Percentiles rank a stretch among this genome's conserved stretches.
These are phyloP conservation scores for Pythium oligandrum DNA, from an alignment of 352 stramenopile genomes.

Conservation along the genomic window DNA sequence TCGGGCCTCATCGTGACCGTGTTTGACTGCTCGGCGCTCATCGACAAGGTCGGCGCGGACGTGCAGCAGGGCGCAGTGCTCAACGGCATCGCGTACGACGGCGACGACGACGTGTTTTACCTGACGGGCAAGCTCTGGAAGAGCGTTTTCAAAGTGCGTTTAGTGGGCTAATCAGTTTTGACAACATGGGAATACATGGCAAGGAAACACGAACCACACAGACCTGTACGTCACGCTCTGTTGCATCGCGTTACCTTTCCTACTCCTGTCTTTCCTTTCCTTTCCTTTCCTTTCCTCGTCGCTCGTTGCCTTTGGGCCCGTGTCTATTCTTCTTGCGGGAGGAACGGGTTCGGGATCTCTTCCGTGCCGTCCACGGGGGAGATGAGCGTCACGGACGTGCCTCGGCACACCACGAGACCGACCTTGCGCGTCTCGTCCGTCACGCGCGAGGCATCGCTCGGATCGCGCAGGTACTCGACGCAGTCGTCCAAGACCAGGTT, in stretches of 20 bases:
- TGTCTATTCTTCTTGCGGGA: slow-evolving; percentile 74
- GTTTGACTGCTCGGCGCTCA: slow-evolving; percentile 78
- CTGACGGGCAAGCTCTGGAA: slow-evolving; percentile 93
- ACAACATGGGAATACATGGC: no score
- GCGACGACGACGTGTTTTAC: slow-evolving; percentile 88
- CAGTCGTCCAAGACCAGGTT: slow-evolving; percentile 97
- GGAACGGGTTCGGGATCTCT: slow-evolving; percentile 91
- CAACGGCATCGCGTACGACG: slow-evolving; percentile 93
- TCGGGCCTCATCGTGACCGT: slow-evolving; percentile 82
- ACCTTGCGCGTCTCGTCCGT: slow-evolving; percentile 91
- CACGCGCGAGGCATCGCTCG: slow-evolving; percentile 85
- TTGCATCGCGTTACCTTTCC: no score
- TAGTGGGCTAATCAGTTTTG: slow-evolving; percentile 31
- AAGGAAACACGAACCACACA: no score
- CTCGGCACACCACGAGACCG: slow-evolving; percentile 92
- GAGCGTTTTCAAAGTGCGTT: slow-evolving; percentile 85
- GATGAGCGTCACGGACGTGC: slow-evolving; percentile 90
- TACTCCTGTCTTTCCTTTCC: no score
- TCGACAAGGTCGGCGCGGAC: slow-evolving; percentile 50
- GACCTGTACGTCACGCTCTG: no score
- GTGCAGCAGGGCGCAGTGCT: slow-evolving; percentile 70
- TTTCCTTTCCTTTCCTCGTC: no score
- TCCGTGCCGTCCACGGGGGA: slow-evolving; percentile 88
- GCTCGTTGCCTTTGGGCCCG: slow-evolving; percentile 1
- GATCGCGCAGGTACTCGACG: slow-evolving; percentile 93